These are phyloP conservation scores for Paracamarosporium sp. DNA, from an alignment of 2,329 filamentous ascomycete species.

Conservation along the genomic window DNA sequence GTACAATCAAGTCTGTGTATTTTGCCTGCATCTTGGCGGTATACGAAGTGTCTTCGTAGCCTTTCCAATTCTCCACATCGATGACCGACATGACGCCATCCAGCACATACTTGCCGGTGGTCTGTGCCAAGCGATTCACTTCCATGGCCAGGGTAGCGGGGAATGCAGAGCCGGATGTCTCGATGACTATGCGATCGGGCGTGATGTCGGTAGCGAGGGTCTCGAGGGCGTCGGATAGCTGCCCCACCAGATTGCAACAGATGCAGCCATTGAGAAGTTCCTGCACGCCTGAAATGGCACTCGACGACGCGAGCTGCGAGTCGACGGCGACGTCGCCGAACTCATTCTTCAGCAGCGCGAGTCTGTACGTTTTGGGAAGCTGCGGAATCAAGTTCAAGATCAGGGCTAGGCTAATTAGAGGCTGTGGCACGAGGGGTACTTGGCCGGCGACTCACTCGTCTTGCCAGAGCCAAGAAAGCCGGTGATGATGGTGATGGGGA, in stretches of 20 bases:
- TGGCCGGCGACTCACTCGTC: slow-evolving; percentile 63
- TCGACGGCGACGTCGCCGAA: slow-evolving; percentile 95
- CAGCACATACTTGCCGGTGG: slow-evolving; percentile 73
- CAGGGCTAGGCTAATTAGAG: slow-evolving; percentile 58
- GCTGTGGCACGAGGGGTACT: slow-evolving; percentile 1
- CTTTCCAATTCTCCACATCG: slow-evolving; percentile 93
- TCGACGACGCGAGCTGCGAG: slow-evolving; percentile 83
- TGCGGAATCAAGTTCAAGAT: slow-evolving; percentile 94
- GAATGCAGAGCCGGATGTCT: slow-evolving; percentile 84
- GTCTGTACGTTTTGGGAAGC: slow-evolving; percentile 83
- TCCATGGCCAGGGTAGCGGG: slow-evolving; percentile 91
- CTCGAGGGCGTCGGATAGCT: slow-evolving; percentile 79
- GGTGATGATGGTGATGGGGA: slow-evolving; percentile 92
- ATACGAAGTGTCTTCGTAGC: slow-evolving; percentile 89
- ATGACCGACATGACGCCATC: slow-evolving; percentile 91
- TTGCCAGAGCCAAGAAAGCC: slow-evolving; percentile 97
- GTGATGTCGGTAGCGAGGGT: slow-evolving; percentile 68
- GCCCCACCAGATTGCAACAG: slow-evolving; percentile 97
- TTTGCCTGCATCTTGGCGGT: slow-evolving; percentile 87
- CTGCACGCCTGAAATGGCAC: slow-evolving; percentile 85
- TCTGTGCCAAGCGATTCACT: slow-evolving; percentile 78
- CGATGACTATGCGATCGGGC: slow-evolving; percentile 90
- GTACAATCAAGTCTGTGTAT: slow-evolving; percentile 88
- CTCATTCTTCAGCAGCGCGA: slow-evolving; percentile 97
- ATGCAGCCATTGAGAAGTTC: slow-evolving; percentile 97